Percentiles rank a stretch among this genome's conserved stretches.
These are phyloP conservation scores for Berkeleyomyces rouxiae DNA, from an alignment of 2,329 filamentous ascomycete genomes.

Conservation along the genomic window DNA sequence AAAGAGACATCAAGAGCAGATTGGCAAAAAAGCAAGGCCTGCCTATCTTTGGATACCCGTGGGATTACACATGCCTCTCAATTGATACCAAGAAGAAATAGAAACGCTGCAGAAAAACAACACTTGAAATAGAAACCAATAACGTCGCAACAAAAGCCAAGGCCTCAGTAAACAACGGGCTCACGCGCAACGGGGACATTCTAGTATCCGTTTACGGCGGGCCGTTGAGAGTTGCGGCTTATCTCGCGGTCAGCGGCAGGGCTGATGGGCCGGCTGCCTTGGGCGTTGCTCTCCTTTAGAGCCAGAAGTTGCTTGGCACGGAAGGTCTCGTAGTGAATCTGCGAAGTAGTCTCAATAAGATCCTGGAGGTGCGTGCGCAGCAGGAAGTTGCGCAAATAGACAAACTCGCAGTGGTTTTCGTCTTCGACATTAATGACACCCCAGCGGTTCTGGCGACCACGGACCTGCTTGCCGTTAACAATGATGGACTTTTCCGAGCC, in stretches of 20 bases:
- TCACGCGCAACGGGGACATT: constrained; percentile 13
- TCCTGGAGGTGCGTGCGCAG: constrained; percentile 97
- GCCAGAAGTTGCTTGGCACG: constrained; percentile 96
- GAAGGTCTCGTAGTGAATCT: constrained; percentile 99
- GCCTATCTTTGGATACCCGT: neutral
- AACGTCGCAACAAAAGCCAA: constrained; percentile 1
- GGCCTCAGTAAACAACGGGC: constrained; percentile 1
- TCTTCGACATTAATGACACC: constrained; percentile 99
- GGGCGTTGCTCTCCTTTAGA: constrained; percentile 92
- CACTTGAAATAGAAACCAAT: constrained; percentile 11
- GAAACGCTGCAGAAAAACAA: constrained; percentile 13
- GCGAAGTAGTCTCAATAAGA: constrained; percentile 95
- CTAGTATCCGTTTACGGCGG: constrained; percentile 99
- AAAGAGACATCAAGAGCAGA: constrained; percentile 16
- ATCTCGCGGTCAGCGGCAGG: constrained; percentile 87
- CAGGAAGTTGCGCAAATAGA: constrained; percentile 95
- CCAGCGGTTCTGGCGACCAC: constrained; percentile 97
- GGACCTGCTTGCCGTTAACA: constrained; percentile 91
- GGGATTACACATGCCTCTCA: neutral
- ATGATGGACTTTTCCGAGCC: constrained; percentile 97
- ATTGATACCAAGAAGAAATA: constrained; percentile 9
- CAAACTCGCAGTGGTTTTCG: constrained; percentile 98
- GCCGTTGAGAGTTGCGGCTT: constrained; percentile 90
- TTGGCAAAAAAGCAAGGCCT: neutral
- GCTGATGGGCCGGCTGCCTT: constrained; percentile 78